Evolutionary conservation across 306 rosid species (phyloP).

Genomic region (Adenanthera pavonina): DNA sequence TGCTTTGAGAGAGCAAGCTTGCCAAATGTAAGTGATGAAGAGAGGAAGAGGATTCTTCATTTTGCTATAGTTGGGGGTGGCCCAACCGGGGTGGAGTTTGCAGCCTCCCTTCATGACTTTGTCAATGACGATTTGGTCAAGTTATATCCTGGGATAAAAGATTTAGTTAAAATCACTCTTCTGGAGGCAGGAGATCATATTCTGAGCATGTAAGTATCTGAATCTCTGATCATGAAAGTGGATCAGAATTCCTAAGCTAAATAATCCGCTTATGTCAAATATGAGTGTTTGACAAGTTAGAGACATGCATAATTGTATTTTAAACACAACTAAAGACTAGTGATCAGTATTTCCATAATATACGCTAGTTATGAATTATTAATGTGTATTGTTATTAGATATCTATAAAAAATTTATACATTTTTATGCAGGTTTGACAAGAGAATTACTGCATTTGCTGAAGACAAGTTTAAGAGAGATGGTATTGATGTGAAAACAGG

Average conservation of each 20-base stretch:
- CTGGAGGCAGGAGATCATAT: slow-evolving; percentile 93
- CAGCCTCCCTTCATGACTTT: slow-evolving; percentile 95
- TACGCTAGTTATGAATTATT: too few relatives aligned
- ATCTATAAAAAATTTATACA: slow-evolving; percentile 1
- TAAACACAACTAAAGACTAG: too few relatives aligned
- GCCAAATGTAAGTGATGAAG: slow-evolving; percentile 77
- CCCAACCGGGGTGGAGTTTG: slow-evolving; percentile 98
- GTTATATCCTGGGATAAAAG: slow-evolving; percentile 78
- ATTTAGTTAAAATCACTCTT: slow-evolving; percentile 79
- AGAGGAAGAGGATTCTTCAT: slow-evolving; percentile 90
- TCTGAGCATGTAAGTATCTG: slow-evolving; percentile 74
- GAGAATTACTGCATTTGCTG: slow-evolving; percentile 93
- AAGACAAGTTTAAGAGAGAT: slow-evolving; percentile 78
- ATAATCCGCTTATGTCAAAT: neutral
- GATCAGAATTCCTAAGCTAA: neutral
- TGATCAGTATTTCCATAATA: too few relatives aligned
- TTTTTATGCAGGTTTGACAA: slow-evolving; percentile 81
- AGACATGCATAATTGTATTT: neutral
- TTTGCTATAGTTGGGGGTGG: slow-evolving; percentile 99
- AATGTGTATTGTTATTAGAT: too few relatives aligned
- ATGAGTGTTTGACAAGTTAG: neutral
- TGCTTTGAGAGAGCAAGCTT: slow-evolving; percentile 94
- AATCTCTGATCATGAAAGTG: slow-evolving; percentile 6
- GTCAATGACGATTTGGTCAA: slow-evolving; percentile 80
- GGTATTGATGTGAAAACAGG: slow-evolving; percentile 94